Conservation (phyloP, 768 basidiomycete genomes). For the Trametes gibbosa region DNA sequence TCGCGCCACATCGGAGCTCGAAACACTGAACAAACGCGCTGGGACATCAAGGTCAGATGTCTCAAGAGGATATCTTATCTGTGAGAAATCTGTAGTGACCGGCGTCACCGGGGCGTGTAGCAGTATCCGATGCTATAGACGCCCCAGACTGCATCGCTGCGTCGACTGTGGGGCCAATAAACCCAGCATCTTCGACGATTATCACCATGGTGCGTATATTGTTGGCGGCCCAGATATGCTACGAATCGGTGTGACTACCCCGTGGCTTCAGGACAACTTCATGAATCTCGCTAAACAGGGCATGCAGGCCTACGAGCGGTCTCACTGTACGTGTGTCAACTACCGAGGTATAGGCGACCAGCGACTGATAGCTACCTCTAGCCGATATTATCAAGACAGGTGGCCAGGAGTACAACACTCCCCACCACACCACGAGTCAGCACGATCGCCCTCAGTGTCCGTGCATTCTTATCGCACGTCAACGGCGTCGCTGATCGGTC, state of each 20-base stretch:
- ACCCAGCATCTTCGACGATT: conserved; percentile 2
- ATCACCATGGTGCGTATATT: conserved; percentile 1
- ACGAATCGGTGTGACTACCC: not conserved
- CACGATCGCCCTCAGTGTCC: conserved; percentile 24
- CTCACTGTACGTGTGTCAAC: conserved; percentile 38
- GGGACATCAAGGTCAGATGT: not conserved
- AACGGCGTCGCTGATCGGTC: conserved; percentile 8
- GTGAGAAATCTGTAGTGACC: too few relatives aligned
- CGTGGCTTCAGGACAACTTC: conserved; percentile 52
- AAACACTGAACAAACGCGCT: not conserved
- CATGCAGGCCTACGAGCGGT: conserved; percentile 49
- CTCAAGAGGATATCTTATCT: too few relatives aligned
- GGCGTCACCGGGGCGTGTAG: not conserved
- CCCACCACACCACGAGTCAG: conserved; percentile 41
- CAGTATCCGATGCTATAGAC: conserved; percentile 13
- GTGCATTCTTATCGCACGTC: not conserved
- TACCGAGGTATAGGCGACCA: not conserved
- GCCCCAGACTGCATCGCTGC: not conserved
- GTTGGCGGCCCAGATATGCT: not conserved
- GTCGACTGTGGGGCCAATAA: not conserved
- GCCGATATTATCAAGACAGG: conserved; percentile 46
- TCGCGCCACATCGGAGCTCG: too few relatives aligned
- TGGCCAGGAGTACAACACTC: conserved; percentile 60
- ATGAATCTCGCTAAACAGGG: conserved; percentile 72
- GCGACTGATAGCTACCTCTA: not conserved